A percentile compares a stretch with the other conserved stretches of the same genome.
Evolutionary conservation across 768 basidiomycete genomes (phyloP).

Genomic region (Mrakia hoshinonis): DNA sequence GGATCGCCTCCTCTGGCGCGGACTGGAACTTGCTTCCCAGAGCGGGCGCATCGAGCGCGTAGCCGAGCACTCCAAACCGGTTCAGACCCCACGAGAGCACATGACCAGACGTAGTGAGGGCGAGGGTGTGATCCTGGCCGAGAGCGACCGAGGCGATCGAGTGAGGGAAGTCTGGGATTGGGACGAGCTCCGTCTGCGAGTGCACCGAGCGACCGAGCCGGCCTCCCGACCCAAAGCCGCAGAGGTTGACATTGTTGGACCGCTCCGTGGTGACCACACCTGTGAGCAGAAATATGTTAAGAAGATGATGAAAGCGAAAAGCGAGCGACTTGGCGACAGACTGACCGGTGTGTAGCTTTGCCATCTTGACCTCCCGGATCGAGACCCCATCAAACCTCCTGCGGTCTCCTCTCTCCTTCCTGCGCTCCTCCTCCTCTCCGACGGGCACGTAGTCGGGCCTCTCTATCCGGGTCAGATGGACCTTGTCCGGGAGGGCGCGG

Average conservation of each 20-base stretch:
- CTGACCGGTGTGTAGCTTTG: slow-evolving; percentile 76
- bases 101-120: slow-evolving; percentile 68
- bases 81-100: slow-evolving; percentile 82
- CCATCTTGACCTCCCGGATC: slow-evolving; percentile 70
- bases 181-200: slow-evolving; percentile 65
- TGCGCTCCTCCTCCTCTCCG: slow-evolving; percentile 21
- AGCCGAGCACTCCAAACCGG: slow-evolving; percentile 80
- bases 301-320: not conserved
- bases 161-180: slow-evolving; percentile 52
- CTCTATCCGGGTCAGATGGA: slow-evolving; percentile 45
- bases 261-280: slow-evolving; percentile 64
- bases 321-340: not conserved
- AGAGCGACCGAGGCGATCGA: slow-evolving; percentile 60
- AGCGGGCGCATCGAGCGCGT: slow-evolving; percentile 54
- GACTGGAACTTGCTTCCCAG: slow-evolving; percentile 31
- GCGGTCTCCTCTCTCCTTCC: slow-evolving; percentile 31
- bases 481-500: slow-evolving; percentile 66
- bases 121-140: slow-evolving; percentile 91
- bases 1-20: slow-evolving; percentile 62
- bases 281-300: slow-evolving; percentile 26
- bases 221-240: slow-evolving; percentile 83
- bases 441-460: not conserved
- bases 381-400: slow-evolving; percentile 52
- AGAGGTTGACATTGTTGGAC: slow-evolving; percentile 65
- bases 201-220: slow-evolving; percentile 62